Evolutionary conservation across 2,329 filamentous ascomycete species (phyloP), one percentile per base, ranked within the genome.

Genomic region (Ophiobolus disseminans): DNA sequence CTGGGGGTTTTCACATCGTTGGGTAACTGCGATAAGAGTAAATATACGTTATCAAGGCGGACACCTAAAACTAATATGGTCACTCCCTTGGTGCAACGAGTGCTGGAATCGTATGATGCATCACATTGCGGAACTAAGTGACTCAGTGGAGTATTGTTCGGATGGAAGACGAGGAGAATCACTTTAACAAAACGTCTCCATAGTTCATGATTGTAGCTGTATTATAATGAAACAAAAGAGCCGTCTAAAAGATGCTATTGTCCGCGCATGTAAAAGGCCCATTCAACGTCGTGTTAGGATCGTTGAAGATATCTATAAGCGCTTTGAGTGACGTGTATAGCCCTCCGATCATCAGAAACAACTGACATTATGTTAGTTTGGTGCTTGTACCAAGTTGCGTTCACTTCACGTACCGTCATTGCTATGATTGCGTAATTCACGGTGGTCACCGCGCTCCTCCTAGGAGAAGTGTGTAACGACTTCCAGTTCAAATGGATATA

Each of bases 401-500:
- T 28, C 35, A 39, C 65, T 10, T 65, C 35, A n/a, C 65, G 65
- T 8, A 67, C 14, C 2, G 64, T 67, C 58, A 67, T 57, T 5
- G 50, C 9, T 22, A 82, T 69, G 30, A 79, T 74, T 1, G 70
- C 28, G 0, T 70, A 65, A 53, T 82, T 82, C 28, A 79, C n/a
- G 5, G 73, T 55, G 3, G 76, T 76, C 26, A 82, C 60, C 2
- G 53, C 55, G 34, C 76, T 77, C 66, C 82, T 82, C 16, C 43
- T 40, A 9, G 56, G 48, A 19, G 58, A 47, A 32, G 50, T 63
- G 41, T 55, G 63, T 38, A 65, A 62, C 14, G 34, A 22, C 49
- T 74, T 72, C 50, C 68, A 73, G 58, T 81, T 78, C 25, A 83
- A 61, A 53, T 75, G 74, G 46, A 80, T 55, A 76, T 77, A 79